Evolutionary conservation across 148 eudicot species (phyloP), one percentile per base, ranked within the genome.

Genomic region (Rhododendron molle): DNA sequence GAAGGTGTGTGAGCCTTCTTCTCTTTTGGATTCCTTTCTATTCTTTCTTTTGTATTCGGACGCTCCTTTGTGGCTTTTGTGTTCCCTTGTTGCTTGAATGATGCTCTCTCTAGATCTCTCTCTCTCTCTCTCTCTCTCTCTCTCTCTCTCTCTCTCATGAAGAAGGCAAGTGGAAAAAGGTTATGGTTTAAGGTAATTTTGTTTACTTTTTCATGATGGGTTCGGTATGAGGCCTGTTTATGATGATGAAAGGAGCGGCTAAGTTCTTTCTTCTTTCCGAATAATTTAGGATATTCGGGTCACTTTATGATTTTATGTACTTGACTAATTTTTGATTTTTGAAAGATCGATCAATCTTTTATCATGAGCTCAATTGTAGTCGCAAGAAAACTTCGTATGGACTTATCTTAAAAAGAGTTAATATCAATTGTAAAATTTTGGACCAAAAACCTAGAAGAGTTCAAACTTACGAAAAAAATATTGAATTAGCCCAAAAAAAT

Each of bases 1-100:
- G 69, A 38, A 80, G 20, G 58, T 30, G 23, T 38, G 56, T 40
- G 73, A 73, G 76, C 52, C 62, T 36, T 47, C 40, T 71, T 71
- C 38, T 71, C 38, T 82, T 32, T 72, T 69, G 71, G 38, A 9
- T 23, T 77, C 54, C 67, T 23, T 52, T 81, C 44, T 81, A 21
- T 72, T 65, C 28, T 65, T 56, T 30, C 46, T 80, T 74, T 40
- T 46, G 71, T 79, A 56, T 54, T 81, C 83, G 56, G 18, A 1
- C 40, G 69, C 23, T 81, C 77, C 85, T 67, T 76, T 36, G 90
- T 30, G 80, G n/a, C 76, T 83, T 54, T 77, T 38, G 89, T 23
- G 81, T 26, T 80, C 85, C 47, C 83, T 78, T 78, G 67, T 30
- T 80, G 83, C 50, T 49, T 79, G 81, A 30, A 47, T 79, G 81